Evolutionary conservation across 805 yeast species (phyloP).

Genomic region (Starmerella khaoyaiensis): DNA sequence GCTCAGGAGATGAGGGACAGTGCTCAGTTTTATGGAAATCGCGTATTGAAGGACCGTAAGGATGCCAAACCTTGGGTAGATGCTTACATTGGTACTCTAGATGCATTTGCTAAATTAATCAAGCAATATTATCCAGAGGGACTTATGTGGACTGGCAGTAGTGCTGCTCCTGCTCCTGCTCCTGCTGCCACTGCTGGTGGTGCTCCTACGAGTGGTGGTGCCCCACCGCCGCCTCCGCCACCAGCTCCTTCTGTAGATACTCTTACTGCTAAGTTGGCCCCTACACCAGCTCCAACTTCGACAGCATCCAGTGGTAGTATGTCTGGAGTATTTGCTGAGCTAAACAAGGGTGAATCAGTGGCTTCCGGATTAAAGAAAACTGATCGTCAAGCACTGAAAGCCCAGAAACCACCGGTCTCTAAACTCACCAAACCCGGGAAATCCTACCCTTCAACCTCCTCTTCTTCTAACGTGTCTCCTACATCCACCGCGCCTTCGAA

Average conservation of each 20-base stretch:
- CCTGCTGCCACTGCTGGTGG: conserved; percentile 28
- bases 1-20: conserved; percentile 80
- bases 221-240: conserved; percentile 69
- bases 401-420: conserved; percentile 49
- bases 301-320: conserved; percentile 39
- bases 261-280: conserved; percentile 29
- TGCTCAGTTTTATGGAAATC: conserved; percentile 87
- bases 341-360: conserved; percentile 71
- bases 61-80: conserved; percentile 82
- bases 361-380: conserved; percentile 83
- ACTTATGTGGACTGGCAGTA: conserved; percentile 59
- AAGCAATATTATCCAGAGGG: conserved; percentile 75
- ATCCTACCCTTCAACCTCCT: conserved; percentile 15
- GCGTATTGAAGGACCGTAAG: conserved; percentile 72
- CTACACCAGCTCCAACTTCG: conserved; percentile 22
- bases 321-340: conserved; percentile 81
- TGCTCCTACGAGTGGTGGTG: conserved; percentile 28
- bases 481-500: conserved; percentile 31
- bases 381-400: conserved; percentile 89
- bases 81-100: conserved; percentile 47
- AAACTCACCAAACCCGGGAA: conserved; percentile 35
- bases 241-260: conserved; percentile 73
- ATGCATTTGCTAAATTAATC: conserved; percentile 56
- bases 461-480: conserved; percentile 7
- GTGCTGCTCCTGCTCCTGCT: conserved; percentile 19